A percentile compares a stretch with the other conserved stretches of the same genome.
Evolutionary conservation across 495 filamentous ascomycete species (phyloP).

Genomic region (Pseudevernia furfuracea): DNA sequence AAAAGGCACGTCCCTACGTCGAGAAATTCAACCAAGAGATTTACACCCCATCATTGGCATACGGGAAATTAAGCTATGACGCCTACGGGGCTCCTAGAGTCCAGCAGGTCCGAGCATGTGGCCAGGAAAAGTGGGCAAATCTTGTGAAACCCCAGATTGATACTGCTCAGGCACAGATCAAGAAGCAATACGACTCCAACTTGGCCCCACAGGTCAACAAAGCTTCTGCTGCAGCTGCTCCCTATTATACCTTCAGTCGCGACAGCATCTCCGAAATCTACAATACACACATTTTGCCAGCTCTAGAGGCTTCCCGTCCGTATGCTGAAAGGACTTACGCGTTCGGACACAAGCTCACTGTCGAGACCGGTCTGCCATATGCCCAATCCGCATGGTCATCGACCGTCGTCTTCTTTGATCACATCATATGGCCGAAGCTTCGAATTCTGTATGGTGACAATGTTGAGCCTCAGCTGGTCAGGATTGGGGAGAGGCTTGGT

Average conservation of each 20-base stretch:
- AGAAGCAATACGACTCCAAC: slow-evolving; percentile 57
- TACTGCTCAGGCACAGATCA: slow-evolving; percentile 49
- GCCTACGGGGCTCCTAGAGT: slow-evolving; percentile 74
- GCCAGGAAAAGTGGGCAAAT: slow-evolving; percentile 67
- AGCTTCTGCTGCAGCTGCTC: slow-evolving; percentile 46
- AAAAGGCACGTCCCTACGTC: slow-evolving; percentile 68
- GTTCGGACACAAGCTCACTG: slow-evolving; percentile 55
- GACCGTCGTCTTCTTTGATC: slow-evolving; percentile 58
- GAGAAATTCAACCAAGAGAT: slow-evolving; percentile 55
- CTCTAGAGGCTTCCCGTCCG: slow-evolving; percentile 63
- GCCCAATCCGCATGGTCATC: slow-evolving; percentile 60
- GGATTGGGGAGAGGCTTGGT: slow-evolving; percentile 83
- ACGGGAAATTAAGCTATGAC: slow-evolving; percentile 55
- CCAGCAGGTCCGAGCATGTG: slow-evolving; percentile 54
- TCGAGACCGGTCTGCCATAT: slow-evolving; percentile 66
- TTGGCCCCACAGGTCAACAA: slow-evolving; percentile 69
- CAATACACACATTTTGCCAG: slow-evolving; percentile 63
- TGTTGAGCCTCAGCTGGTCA: slow-evolving; percentile 89
- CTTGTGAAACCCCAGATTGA: slow-evolving; percentile 65
- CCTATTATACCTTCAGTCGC: slow-evolving; percentile 63
- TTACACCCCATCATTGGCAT: slow-evolving; percentile 55
- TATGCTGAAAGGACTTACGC: slow-evolving; percentile 65
- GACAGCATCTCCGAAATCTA: slow-evolving; percentile 57
- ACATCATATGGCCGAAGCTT: slow-evolving; percentile 70
- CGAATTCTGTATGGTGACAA: slow-evolving; percentile 76